These are phyloP conservation scores for Schwanniomyces pseudopolymorphus DNA, from an alignment of 805 yeast species.

Conservation along the genomic window DNA sequence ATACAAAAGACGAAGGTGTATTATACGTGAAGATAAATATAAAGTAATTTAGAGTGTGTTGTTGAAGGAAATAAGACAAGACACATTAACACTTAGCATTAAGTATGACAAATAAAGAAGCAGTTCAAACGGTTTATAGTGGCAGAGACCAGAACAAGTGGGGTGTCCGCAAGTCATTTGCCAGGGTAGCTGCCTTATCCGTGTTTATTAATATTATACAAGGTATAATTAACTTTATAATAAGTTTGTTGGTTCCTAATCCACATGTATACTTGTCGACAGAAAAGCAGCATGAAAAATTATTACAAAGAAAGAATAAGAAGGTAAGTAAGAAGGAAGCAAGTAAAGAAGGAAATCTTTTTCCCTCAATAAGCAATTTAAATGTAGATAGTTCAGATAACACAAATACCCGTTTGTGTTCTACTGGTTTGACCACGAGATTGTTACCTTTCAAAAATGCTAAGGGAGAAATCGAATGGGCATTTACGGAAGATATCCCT, in stretches of 20 bases:
- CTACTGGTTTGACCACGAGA: slow-evolving; percentile 49
- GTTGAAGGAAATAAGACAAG: neutral
- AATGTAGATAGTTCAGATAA: slow-evolving; percentile 5
- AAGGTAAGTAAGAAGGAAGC: neutral
- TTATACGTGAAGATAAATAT: neutral
- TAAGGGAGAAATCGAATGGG: slow-evolving; percentile 60
- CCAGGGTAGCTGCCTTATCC: neutral
- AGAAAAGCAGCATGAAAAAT: neutral
- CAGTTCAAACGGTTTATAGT: neutral
- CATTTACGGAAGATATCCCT: slow-evolving; percentile 43
- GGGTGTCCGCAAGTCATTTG: neutral
- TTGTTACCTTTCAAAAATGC: slow-evolving; percentile 51
- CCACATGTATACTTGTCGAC: neutral
- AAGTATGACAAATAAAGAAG: neutral
- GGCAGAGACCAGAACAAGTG: neutral
- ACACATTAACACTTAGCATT: neutral
- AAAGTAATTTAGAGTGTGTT: neutral
- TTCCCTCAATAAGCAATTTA: slow-evolving; percentile 10
- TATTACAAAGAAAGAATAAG: neutral
- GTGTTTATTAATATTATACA: slow-evolving; percentile 1
- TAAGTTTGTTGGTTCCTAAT: neutral
- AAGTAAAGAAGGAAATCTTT: slow-evolving; percentile 2
- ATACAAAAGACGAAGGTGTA: neutral
- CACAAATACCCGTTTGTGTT: slow-evolving; percentile 36
- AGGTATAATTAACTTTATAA: neutral